Evolutionary conservation across 441 rosid genomes (phyloP).

Genomic region (Arabidopsis hybrid): DNA sequence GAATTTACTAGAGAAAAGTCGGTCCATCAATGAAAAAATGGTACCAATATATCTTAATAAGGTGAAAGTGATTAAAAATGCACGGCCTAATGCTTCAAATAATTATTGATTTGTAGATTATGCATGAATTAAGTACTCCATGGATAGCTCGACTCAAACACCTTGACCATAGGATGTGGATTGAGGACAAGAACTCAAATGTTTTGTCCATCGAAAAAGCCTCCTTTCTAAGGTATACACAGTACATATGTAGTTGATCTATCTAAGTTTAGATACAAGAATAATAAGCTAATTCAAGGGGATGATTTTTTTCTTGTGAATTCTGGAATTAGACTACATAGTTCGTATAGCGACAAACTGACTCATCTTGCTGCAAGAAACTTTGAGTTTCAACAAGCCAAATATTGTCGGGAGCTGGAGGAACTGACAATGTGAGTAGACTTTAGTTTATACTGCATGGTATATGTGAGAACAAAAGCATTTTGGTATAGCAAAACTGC

Average conservation of each 20-base stretch:
- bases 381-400: conserved; percentile 53
- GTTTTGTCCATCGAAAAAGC: conserved; percentile 57
- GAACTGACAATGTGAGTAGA: conserved; percentile 54
- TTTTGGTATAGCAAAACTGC: background rate
- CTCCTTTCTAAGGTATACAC: conserved; percentile 50
- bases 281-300: background rate
- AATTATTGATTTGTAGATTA: conserved; percentile 45
- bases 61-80: background rate
- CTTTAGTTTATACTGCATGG: background rate
- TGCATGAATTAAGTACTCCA: conserved; percentile 56
- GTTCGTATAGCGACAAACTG: conserved; percentile 40
- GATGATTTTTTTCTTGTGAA: background rate
- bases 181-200: conserved; percentile 56
- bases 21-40: background rate
- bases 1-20: conserved; percentile 49
- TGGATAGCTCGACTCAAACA: conserved; percentile 69
- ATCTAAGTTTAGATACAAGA: background rate
- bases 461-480: background rate
- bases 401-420: conserved; percentile 57
- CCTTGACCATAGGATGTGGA: conserved; percentile 66
- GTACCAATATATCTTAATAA: conserved; percentile 33
- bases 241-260: background rate
- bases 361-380: conserved; percentile 52
- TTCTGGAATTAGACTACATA: conserved; percentile 48
- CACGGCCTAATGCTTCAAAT: background rate